Conservation (phyloP, 345 rosid genomes). For the Citrus cavaleriei region DNA sequence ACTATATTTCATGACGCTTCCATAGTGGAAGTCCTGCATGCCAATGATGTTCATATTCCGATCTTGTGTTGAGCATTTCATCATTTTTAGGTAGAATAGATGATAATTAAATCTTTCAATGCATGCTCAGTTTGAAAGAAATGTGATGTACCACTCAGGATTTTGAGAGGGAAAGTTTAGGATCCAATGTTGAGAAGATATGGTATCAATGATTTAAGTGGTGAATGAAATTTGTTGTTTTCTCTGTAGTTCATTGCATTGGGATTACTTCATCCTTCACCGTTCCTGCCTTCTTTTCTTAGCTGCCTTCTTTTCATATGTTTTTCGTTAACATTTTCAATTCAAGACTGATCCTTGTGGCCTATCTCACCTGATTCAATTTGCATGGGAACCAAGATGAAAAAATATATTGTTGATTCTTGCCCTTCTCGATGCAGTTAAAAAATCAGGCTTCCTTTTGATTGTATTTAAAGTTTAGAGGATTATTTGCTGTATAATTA, state of each 20-base stretch:
- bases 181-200: neutral
- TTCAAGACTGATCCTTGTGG: neutral
- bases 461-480: no score
- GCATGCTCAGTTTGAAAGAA: neutral
- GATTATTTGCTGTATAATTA: no score
- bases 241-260: neutral
- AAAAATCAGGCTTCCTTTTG: no score
- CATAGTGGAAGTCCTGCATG: neutral
- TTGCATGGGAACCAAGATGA: neutral
- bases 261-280: neutral
- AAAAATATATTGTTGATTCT: no score
- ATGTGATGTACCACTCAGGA: neutral
- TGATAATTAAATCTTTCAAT: neutral
- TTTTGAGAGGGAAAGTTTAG: neutral
- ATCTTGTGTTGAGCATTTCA: neutral
- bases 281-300: no score
- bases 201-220: neutral
- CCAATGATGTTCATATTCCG: neutral
- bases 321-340: neutral
- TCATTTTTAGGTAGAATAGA: neutral
- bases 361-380: neutral
- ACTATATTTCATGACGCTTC: neutral
- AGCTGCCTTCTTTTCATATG: neutral
- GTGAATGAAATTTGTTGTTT: neutral
- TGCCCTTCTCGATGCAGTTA: no score